Percentiles rank a stretch among this genome's conserved stretches.
Conservation (phyloP, 2,329 filamentous ascomycete genomes). For the Aspergillus ustus region DNA sequence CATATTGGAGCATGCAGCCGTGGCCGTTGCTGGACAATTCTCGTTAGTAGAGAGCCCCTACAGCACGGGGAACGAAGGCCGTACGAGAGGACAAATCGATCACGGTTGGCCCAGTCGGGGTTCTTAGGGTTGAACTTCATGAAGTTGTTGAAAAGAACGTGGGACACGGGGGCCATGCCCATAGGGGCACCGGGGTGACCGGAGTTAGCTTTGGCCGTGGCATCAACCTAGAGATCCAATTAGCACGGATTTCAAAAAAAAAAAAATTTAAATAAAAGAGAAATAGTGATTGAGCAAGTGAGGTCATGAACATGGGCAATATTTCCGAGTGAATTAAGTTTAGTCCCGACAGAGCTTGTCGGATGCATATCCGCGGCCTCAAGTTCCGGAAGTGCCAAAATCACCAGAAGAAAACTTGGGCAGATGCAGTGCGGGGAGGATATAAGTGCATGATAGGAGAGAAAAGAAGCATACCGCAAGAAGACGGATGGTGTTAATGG, state of each 20-base stretch:
- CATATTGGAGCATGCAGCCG: slow-evolving; percentile 99
- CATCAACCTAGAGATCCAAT: slow-evolving; percentile 76
- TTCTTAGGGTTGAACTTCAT: slow-evolving; percentile 99
- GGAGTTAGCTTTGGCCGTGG: slow-evolving; percentile 92
- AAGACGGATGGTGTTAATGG: slow-evolving; percentile 97
- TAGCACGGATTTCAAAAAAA: slow-evolving; percentile 16
- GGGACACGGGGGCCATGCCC: slow-evolving; percentile 92
- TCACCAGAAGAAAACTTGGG: slow-evolving; percentile 11
- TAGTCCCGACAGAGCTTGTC: neutral
- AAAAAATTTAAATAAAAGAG: no score
- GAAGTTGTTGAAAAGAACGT: slow-evolving; percentile 98
- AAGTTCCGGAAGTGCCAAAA: neutral
- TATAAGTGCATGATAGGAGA: neutral
- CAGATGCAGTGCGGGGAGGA: slow-evolving; percentile 4
- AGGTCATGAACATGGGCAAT: neutral
- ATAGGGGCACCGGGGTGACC: slow-evolving; percentile 99
- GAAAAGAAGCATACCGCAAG: slow-evolving; percentile 75
- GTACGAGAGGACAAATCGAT: slow-evolving; percentile 99
- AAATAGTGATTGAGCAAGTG: no score
- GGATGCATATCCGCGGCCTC: slow-evolving; percentile 1
- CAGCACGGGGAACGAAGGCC: slow-evolving; percentile 39
- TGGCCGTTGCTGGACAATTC: slow-evolving; percentile 78
- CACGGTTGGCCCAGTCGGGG: slow-evolving; percentile 94
- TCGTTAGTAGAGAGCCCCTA: slow-evolving; percentile 19
- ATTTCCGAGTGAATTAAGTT: neutral